phyloP scores from a whole-genome alignment of 2,329 filamentous ascomycete genomes.

The Plectosphaerella cucumerina region DNA sequence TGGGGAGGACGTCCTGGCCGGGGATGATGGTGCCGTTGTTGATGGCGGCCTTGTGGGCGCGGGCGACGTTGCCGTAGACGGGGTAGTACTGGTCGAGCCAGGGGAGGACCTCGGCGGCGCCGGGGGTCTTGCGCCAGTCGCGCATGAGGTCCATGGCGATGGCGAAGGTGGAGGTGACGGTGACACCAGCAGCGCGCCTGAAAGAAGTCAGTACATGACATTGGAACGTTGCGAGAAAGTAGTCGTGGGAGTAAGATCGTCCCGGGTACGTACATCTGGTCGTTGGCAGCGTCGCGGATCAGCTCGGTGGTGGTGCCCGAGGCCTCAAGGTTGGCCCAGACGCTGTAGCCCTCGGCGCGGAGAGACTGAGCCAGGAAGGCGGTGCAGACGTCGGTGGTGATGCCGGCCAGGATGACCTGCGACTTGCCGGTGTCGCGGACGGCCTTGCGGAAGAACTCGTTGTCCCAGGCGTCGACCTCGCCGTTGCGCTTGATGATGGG shows the following conservation, averaged over 20 bases:
- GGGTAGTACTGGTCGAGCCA: constrained; percentile 63
- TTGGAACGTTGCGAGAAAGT: too few relatives aligned
- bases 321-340: constrained; percentile 70
- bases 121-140: constrained; percentile 58
- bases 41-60: constrained; percentile 57
- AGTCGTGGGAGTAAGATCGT: too few relatives aligned
- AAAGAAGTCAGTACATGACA: too few relatives aligned
- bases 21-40: constrained; percentile 54
- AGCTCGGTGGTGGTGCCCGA: constrained; percentile 61
- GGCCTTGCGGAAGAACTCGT: constrained; percentile 61
- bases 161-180: constrained; percentile 57
- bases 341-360: constrained; percentile 65
- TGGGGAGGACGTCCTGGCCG: constrained; percentile 39
- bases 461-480: constrained; percentile 77
- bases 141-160: constrained; percentile 67
- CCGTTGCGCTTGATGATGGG: constrained; percentile 65
- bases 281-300: constrained; percentile 60
- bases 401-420: constrained; percentile 69
- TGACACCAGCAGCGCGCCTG: constrained; percentile 60
- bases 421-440: constrained; percentile 60
- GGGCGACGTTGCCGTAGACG: constrained; percentile 59
- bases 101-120: constrained; percentile 53
- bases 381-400: constrained; percentile 73
- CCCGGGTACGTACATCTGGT: too few relatives aligned
- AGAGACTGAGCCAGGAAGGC: constrained; percentile 71